Evolutionary conservation across 169 alveolate species (phyloP).

Genomic region (Prorocentrum cordatum): DNA sequence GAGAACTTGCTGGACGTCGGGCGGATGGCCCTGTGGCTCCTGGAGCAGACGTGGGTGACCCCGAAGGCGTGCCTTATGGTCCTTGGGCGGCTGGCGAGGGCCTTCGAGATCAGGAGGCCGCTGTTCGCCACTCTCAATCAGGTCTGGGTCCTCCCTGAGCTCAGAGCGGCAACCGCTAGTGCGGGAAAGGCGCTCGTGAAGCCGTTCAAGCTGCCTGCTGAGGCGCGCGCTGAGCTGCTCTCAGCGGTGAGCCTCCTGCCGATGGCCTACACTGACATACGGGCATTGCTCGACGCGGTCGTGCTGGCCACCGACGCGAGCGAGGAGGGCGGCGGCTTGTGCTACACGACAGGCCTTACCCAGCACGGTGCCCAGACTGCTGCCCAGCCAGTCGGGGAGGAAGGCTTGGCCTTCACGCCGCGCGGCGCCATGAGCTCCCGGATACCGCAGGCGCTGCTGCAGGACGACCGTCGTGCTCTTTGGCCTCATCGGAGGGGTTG

Average conservation of each 20-base stretch:
- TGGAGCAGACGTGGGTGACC: background rate
- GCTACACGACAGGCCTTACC: background rate
- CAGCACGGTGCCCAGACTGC: too few species aligned
- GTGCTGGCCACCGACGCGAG: background rate
- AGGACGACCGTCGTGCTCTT: too few species aligned
- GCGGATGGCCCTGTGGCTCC: background rate
- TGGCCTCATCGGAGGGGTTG: too few species aligned
- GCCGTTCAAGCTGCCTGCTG: background rate
- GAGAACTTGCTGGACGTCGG: background rate
- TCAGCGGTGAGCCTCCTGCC: background rate
- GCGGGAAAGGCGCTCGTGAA: background rate
- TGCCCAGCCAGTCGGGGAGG: too few species aligned
- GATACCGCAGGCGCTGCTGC: too few species aligned
- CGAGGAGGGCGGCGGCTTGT: background rate
- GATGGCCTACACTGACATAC: background rate
- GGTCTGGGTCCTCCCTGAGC: too few species aligned
- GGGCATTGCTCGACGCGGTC: background rate
- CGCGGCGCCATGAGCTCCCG: too few species aligned
- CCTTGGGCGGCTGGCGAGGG: background rate
- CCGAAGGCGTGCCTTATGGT: background rate
- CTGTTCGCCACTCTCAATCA: background rate
- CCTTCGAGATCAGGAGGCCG: background rate
- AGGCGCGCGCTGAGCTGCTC: background rate
- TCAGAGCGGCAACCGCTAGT: too few species aligned
- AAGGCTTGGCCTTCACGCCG: too few species aligned